phyloP scores from a whole-genome alignment of 2,329 filamentous ascomycete genomes.

The Scedosporium minutisporum region DNA sequence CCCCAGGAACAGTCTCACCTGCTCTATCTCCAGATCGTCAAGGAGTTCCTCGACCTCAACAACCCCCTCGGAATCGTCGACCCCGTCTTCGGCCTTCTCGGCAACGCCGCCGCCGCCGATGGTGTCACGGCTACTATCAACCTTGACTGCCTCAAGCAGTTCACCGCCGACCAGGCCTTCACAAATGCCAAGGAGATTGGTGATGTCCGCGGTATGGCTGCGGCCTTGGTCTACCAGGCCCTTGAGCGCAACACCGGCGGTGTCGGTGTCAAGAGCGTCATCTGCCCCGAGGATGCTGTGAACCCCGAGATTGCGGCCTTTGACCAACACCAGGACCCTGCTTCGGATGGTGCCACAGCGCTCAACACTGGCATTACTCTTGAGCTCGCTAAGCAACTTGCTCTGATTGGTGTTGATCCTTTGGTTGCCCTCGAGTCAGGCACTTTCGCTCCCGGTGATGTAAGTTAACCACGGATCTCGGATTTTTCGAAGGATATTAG shows the following conservation, averaged over 20 bases:
- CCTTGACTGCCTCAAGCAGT: constrained; percentile 35
- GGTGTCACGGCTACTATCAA: constrained; percentile 34
- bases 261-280: constrained; percentile 35
- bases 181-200: constrained; percentile 45
- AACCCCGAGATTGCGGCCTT: constrained; percentile 59
- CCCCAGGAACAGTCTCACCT: constrained; percentile 49
- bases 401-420: constrained; percentile 52
- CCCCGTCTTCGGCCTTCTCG: constrained; percentile 38
- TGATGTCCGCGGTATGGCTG: constrained; percentile 44
- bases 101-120: constrained; percentile 35
- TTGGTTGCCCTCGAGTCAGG: constrained; percentile 49
- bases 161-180: constrained; percentile 48
- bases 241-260: constrained; percentile 40
- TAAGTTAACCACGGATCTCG: constrained; percentile 21
- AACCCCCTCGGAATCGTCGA: constrained; percentile 41
- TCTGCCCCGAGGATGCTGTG: constrained; percentile 45
- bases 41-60: constrained; percentile 34
- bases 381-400: constrained; percentile 49
- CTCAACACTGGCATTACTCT: constrained; percentile 53
- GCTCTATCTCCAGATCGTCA: constrained; percentile 34
- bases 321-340: constrained; percentile 59
- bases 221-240: constrained; percentile 43
- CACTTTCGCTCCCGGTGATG: constrained; percentile 52
- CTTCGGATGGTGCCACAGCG: constrained; percentile 42
- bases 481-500: background rate